A percentile compares a stretch with the other conserved stretches of the same genome.
These are phyloP conservation scores for Closterium sp. DNA, from an alignment of 139 green algal species.

Conservation along the genomic window DNA sequence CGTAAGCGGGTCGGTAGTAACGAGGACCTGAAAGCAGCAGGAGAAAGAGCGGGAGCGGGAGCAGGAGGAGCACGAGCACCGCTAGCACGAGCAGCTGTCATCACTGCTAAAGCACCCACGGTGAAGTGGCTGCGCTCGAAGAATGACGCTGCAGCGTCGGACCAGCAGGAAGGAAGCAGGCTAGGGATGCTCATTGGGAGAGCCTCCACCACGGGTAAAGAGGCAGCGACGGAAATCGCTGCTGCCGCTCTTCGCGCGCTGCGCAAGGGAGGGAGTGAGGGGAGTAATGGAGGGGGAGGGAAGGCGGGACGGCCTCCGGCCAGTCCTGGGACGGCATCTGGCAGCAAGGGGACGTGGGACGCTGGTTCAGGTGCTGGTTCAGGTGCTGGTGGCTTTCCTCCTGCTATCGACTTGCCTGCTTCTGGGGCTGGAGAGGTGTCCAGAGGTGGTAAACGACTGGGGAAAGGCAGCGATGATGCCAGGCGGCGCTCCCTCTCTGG, in stretches of 20 bases:
- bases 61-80: background rate
- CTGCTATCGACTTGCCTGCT: background rate
- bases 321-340: background rate
- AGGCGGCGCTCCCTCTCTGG: background rate
- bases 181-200: background rate
- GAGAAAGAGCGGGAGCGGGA: background rate
- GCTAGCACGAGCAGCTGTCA: background rate
- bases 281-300: background rate
- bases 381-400: background rate
- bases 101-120: background rate
- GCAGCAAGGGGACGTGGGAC: background rate
- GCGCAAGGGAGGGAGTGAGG: background rate
- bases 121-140: background rate
- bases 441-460: background rate
- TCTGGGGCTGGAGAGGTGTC: background rate
- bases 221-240: background rate
- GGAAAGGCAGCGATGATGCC: background rate
- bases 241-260: background rate
- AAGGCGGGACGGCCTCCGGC: background rate
- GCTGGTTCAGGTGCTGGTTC: background rate
- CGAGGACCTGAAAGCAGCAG: background rate
- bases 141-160: background rate
- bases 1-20: background rate
- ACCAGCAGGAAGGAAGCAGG: background rate
- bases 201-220: background rate